Conservation (phyloP, 441 rosid species). For the Corymbia calophylla region DNA sequence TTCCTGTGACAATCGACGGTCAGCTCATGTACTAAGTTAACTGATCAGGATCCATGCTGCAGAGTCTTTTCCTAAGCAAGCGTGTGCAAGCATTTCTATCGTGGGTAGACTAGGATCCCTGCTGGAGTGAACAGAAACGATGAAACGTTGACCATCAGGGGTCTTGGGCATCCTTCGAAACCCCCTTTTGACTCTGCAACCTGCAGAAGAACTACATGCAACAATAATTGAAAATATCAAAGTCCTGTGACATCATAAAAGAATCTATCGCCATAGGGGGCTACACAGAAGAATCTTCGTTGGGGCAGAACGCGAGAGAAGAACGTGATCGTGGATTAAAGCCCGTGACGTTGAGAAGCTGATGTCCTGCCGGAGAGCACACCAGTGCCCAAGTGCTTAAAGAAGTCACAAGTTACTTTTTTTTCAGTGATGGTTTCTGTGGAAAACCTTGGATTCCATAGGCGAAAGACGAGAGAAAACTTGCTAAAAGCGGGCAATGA, state of each 20-base stretch:
- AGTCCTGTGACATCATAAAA: neutral
- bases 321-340: neutral
- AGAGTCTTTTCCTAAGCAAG: neutral
- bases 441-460: neutral
- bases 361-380: neutral
- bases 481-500: neutral
- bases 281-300: neutral
- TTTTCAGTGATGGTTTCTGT: neutral
- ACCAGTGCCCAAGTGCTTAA: neutral
- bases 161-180: neutral
- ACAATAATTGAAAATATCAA: neutral
- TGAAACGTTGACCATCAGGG: neutral
- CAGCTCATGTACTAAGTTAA: neutral
- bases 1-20: neutral
- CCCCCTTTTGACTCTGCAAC: neutral
- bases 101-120: neutral
- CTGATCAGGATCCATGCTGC: neutral
- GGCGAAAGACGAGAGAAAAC: neutral
- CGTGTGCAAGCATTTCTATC: neutral
- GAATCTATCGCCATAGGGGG: neutral
- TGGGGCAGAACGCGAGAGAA: neutral
- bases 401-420: neutral
- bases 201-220: neutral
- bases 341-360: neutral
- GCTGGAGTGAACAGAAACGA: neutral